phyloP scores from a whole-genome alignment of 2,329 filamentous ascomycete genomes.

The Talaromyces sp. region DNA sequence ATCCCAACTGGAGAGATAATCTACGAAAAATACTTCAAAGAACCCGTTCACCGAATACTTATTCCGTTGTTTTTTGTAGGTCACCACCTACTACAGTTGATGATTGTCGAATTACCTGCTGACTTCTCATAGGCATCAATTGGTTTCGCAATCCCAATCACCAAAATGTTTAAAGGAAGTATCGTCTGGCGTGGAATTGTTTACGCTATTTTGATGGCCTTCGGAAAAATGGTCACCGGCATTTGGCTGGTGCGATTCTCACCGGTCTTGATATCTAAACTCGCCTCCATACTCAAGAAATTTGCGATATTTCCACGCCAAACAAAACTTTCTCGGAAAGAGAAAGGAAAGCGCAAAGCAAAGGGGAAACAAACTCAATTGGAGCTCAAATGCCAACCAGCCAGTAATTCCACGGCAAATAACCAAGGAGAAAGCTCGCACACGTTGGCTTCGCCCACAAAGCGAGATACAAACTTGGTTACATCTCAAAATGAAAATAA shows the following conservation, averaged over 20 bases:
- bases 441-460: neutral
- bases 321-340: neutral
- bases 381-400: neutral
- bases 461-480: neutral
- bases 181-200: conserved; percentile 70
- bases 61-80: conserved; percentile 70
- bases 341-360: neutral
- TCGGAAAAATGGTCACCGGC: conserved; percentile 59
- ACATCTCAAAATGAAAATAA: conserved; percentile 15
- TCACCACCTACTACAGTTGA: neutral
- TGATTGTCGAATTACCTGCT: neutral
- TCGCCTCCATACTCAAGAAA: neutral
- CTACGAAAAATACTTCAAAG: conserved; percentile 46
- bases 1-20: conserved; percentile 23
- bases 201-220: conserved; percentile 66
- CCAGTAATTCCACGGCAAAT: neutral
- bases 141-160: conserved; percentile 74
- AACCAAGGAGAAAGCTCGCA: neutral
- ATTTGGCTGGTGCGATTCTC: conserved; percentile 50
- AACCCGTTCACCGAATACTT: conserved; percentile 50
- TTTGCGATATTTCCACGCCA: neutral
- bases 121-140: conserved; percentile 47
- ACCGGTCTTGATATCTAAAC: neutral
- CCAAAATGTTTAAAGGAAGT: conserved; percentile 58
- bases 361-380: neutral